Evolutionary conservation across 1,139 yeast genomes (phyloP), one percentile per base, ranked within the genome.

Genomic region (Candida pseudoviswanathii): DNA sequence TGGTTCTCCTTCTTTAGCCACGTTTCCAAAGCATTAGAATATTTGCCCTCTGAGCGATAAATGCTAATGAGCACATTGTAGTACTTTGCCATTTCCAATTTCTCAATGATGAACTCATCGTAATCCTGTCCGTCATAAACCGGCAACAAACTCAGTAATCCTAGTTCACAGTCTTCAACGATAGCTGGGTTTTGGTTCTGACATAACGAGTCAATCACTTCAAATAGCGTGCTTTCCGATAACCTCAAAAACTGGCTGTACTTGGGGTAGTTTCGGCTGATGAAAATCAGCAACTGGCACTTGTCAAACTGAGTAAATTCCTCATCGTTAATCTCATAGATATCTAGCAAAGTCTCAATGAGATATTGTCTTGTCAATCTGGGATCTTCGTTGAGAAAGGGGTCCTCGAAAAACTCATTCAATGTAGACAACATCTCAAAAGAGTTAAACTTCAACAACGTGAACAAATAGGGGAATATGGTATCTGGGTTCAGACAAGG

Each of bases 381-480:
- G 3, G 66, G 61, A 8, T 64, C 59, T 25, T 67, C 73, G 59
- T 89, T 89, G 48, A 89, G 63, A 42, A 77, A 72, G 0, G 86
- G 70, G 59, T 88, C 94, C 61, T 89, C 96, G 62, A 89, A 86
- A 30, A 86, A 88, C 61, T 88, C 95, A 61, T 89, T 86, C 54
- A 89, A 63, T 0, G 87, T 78, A 0, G 85, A 75, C 47, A 89
- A 75, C 71, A 85, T 79, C 39, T 80, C 80, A 30, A 81, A 75
- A 5, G 87, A 77, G 54, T 83, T 78, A 53, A 65, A 73, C 39
- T 69, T 70, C 6, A 88, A 63, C 11, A 88, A 68, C 8, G 72
- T 54, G 45, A 69, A 68, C 24, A 88, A 62, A 56, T 85, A 82
- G 0, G 94, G 92, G 55, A 84, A 87, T 1, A 84, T 72, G 0